Conservation (phyloP, 1,284 basidiomycete species). For the Fistulina hepatica region DNA sequence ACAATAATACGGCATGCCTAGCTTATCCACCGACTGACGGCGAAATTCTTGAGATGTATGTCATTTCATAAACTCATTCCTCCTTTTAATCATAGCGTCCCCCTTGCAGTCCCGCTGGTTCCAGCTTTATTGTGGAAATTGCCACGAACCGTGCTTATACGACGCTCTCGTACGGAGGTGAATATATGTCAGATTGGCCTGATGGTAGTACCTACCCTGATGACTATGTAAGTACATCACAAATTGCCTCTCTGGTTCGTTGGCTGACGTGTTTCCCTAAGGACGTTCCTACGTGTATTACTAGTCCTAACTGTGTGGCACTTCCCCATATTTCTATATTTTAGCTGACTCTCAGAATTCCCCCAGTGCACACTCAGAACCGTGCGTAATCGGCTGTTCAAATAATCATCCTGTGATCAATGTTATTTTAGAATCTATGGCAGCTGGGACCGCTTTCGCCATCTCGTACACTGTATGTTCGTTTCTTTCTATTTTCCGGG, state of each 20-base stretch:
- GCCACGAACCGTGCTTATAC: conserved; percentile 34
- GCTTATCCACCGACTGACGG: conserved; percentile 29
- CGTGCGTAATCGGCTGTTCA: neutral
- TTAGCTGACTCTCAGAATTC: no score
- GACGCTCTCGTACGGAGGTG: conserved; percentile 27
- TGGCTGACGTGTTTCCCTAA: neutral
- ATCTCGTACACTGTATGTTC: conserved; percentile 31
- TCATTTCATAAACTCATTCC: conserved; percentile 3
- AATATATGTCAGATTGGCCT: conserved; percentile 27
- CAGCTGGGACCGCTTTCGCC: conserved; percentile 35
- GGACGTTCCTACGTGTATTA: conserved; percentile 24
- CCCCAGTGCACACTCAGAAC: neutral
- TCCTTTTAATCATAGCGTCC: neutral
- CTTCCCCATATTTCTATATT: no score
- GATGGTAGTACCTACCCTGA: conserved; percentile 29
- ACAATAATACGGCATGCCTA: no score
- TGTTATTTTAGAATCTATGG: conserved; percentile 17
- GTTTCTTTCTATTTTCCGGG: neutral
- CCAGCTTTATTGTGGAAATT: conserved; percentile 32
- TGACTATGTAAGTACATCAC: conserved; percentile 14
- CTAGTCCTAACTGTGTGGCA: conserved; percentile 30
- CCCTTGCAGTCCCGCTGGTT: conserved; percentile 31
- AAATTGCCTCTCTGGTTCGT: neutral
- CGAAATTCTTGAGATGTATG: conserved; percentile 34
- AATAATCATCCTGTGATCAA: neutral